These are phyloP conservation scores for Hylodesmum podocarpum DNA, from an alignment of 306 rosid species.

Conservation along the genomic window DNA sequence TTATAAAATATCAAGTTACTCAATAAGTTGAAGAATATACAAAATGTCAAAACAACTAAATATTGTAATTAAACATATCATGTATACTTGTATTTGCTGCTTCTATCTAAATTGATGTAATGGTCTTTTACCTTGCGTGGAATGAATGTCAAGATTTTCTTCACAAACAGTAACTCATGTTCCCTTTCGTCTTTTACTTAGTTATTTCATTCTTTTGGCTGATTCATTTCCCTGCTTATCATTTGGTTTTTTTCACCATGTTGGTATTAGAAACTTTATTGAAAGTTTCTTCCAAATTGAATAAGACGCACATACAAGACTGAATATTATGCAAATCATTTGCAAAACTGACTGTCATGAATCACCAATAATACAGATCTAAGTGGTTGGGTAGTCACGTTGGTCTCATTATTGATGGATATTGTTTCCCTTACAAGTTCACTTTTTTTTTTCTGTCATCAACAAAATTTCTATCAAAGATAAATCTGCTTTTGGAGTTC, in stretches of 20 bases:
- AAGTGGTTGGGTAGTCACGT: slow-evolving; percentile 38
- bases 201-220: slow-evolving; percentile 33
- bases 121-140: background rate
- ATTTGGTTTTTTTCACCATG: slow-evolving; percentile 37
- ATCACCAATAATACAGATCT: slow-evolving; percentile 35
- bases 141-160: background rate
- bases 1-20: background rate
- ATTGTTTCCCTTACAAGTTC: slow-evolving; percentile 29
- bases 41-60: background rate
- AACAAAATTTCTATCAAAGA: background rate
- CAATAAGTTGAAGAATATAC: background rate
- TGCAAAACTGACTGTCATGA: slow-evolving; percentile 17
- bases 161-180: slow-evolving; percentile 1
- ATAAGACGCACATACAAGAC: slow-evolving; percentile 35
- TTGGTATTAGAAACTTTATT: slow-evolving; percentile 27
- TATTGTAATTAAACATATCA: background rate
- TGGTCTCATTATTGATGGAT: slow-evolving; percentile 28
- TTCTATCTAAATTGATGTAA: background rate
- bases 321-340: slow-evolving; percentile 29
- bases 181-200: slow-evolving; percentile 32
- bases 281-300: slow-evolving; percentile 16
- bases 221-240: slow-evolving; percentile 7
- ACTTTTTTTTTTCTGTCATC: background rate
- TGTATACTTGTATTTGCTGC: background rate
- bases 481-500: background rate